A percentile compares a stretch with the other conserved stretches of the same genome.
Conservation (phyloP, 805 yeast genomes). For the Maudiozyma bulderi region DNA sequence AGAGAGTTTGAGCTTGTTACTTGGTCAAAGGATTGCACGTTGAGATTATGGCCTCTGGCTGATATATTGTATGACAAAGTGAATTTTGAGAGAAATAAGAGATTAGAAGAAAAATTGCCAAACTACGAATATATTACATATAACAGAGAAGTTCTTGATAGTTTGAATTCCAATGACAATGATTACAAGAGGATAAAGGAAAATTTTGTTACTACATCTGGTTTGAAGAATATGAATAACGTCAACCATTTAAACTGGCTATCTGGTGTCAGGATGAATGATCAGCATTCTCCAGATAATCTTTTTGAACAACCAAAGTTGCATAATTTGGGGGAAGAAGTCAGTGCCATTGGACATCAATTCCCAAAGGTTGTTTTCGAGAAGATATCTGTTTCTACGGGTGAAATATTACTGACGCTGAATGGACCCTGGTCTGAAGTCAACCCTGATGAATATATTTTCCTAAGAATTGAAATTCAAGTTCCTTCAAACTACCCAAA, state of each 20-base stretch:
- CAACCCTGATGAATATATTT: conserved; percentile 37
- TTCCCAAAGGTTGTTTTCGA: conserved; percentile 84
- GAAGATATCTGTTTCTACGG: conserved; percentile 78
- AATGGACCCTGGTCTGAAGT: conserved; percentile 63
- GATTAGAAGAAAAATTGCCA: conserved; percentile 31
- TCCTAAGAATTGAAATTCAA: conserved; percentile 57
- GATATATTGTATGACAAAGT: conserved; percentile 41
- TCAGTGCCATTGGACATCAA: conserved; percentile 76
- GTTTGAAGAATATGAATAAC: conserved; percentile 30
- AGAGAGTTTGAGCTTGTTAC: conserved; percentile 86
- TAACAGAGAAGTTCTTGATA: conserved; percentile 39
- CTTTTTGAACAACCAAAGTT: conserved; percentile 32
- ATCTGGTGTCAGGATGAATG: conserved; percentile 70
- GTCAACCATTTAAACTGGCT: conserved; percentile 80
- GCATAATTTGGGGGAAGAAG: conserved; percentile 82
- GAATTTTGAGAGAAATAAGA: conserved; percentile 32
- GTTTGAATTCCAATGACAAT: conserved; percentile 14
- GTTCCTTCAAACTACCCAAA: conserved; percentile 72
- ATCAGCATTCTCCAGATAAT: conserved; percentile 31
- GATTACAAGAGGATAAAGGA: conserved; percentile 31
- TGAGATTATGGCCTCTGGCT: conserved; percentile 69
- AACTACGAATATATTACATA: conserved; percentile 41
- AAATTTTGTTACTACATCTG: conserved; percentile 33
- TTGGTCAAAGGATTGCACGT: conserved; percentile 84
- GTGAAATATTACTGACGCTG: conserved; percentile 64